These are phyloP conservation scores for Myxozyma nipponensis DNA, from an alignment of 805 yeast species.

Conservation along the genomic window DNA sequence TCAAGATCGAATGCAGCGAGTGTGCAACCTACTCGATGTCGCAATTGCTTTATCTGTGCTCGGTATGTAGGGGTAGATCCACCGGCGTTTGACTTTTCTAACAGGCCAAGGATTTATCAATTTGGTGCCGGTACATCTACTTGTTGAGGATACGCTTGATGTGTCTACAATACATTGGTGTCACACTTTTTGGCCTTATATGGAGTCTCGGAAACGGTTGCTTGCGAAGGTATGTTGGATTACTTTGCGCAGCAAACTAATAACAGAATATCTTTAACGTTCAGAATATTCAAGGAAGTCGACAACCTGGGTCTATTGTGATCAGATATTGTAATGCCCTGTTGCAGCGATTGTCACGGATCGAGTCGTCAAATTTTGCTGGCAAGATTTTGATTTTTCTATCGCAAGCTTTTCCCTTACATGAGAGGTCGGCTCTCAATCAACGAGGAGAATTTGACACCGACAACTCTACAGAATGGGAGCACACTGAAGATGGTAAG, in stretches of 20 bases:
- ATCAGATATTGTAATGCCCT: conserved; percentile 38
- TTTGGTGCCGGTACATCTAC: conserved; percentile 21
- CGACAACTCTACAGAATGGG: conserved; percentile 33
- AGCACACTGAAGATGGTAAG: conserved; percentile 3
- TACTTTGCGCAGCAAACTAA: background rate
- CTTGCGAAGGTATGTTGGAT: conserved; percentile 24
- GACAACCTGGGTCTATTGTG: conserved; percentile 37
- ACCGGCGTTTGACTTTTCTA: conserved; percentile 22
- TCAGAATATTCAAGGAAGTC: conserved; percentile 31
- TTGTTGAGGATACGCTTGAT: conserved; percentile 38
- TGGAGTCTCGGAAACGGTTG: conserved; percentile 32
- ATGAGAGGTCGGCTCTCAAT: conserved; percentile 39
- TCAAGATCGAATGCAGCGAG: background rate
- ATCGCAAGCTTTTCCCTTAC: conserved; percentile 38
- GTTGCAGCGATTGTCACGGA: conserved; percentile 36
- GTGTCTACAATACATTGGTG: conserved; percentile 37
- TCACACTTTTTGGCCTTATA: conserved; percentile 37
- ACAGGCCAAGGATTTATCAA: conserved; percentile 14
- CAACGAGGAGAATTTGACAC: conserved; percentile 37
- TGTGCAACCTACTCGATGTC: conserved; percentile 29
- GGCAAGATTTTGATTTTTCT: conserved; percentile 37
- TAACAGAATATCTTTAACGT: background rate
- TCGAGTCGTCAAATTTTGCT: conserved; percentile 35
- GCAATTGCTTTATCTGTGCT: conserved; percentile 13
- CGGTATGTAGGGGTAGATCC: conserved; percentile 11